Percentiles rank a stretch among this genome's conserved stretches.
Conservation (phyloP, 192 early-diverging fungal species). For the Coemansia sp. region DNA sequence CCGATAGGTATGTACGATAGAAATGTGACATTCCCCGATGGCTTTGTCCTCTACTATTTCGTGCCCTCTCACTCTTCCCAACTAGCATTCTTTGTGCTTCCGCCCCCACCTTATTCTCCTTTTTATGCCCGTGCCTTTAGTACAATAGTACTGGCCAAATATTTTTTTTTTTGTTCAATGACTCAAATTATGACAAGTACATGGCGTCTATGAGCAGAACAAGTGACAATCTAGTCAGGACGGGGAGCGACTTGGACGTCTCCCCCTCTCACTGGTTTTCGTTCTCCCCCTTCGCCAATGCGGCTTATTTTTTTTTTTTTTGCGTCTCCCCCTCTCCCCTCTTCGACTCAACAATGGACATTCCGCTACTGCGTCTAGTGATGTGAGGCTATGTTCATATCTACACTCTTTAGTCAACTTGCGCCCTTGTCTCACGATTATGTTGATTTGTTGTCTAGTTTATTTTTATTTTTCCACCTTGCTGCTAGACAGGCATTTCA, state of each 20-base stretch:
- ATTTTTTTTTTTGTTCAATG: neutral
- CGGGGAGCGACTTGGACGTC: neutral
- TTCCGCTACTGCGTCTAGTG: neutral
- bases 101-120: neutral
- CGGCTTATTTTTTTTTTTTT: neutral
- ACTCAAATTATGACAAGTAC: neutral
- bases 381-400: neutral
- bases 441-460: neutral
- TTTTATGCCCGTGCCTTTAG: neutral
- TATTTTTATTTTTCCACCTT: neutral
- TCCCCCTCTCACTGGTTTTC: neutral
- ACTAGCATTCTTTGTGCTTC: neutral
- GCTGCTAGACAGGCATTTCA: neutral
- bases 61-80: neutral
- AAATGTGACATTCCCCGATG: neutral
- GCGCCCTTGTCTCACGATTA: neutral
- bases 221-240: neutral
- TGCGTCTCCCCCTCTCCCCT: neutral
- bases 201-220: neutral
- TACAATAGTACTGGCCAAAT: neutral
- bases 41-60: neutral
- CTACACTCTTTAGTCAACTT: neutral
- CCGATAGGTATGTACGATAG: constrained; percentile 25
- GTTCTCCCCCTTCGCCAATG: neutral
- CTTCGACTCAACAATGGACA: neutral